Base-by-base conservation (phyloP, 192 early-diverging fungal species). In the Mortierella antarctica region DNA sequence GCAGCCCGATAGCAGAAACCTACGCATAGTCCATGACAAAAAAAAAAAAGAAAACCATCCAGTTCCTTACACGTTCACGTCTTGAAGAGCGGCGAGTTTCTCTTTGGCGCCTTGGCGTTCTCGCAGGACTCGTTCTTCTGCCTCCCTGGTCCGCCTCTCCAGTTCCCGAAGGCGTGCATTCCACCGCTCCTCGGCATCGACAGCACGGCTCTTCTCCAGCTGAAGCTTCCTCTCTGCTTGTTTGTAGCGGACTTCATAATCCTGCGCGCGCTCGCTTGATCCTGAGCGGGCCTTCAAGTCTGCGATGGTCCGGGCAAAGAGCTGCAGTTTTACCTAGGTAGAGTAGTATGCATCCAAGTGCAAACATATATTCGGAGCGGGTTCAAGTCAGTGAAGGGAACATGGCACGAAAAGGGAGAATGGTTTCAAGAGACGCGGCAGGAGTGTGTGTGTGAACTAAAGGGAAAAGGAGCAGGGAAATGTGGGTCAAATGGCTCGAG, bases 31-130 rank as follows among this genome's bases (percentile, higher is more conserved):
- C 5, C 11, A n/a, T 12, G 2, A 6, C 39, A 5, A 40, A 51
- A n/a, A 23, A 17, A n/a, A 13, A 40, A n/a, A 54, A 42, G 1
- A 46, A 57, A 46, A 49, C 10, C 14, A 57, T 39, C 14, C 44
- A 21, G 14, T 7, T 47, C 48, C 73, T 2, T 83, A 85, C 84
- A 76, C 72, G 53, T 67, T 82, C 31, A 65, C 72, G 51, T 81
- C 82, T 18, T 64, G 10, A 12, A 86, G 73, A 14, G 67, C 72
- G 3, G 82, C 76, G 13, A 79, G 61, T 40, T 76, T 86, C 42
- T 83, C 84, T 54, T 83, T 74, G n/a, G 82, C 76, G 2, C 82
- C 73, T 60, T 86, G 75, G 17, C 76, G 71, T 57, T 86, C 84
- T n/a, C 65, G 56, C 45, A 75, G 71, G 5, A 80, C 62, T 10